These are phyloP conservation scores for Fusarium duplospermum DNA, from an alignment of 2,329 filamentous ascomycete genomes.

Conservation along the genomic window DNA sequence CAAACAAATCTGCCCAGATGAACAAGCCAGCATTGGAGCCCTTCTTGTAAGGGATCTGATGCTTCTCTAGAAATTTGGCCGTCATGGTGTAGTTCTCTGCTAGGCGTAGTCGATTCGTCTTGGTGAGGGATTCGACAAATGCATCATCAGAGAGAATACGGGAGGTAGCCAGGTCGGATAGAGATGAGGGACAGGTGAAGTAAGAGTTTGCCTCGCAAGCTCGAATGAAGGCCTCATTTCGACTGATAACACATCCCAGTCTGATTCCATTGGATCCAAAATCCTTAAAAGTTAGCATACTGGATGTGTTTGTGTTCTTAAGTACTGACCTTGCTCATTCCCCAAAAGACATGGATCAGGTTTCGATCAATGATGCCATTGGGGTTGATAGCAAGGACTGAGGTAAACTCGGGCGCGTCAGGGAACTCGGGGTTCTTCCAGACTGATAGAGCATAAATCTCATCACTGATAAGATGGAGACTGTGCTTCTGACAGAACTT, in stretches of 20 bases:
- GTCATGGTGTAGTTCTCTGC: not conserved
- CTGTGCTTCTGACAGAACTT: not conserved
- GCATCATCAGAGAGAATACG: not conserved
- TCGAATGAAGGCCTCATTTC: not conserved
- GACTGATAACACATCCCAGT: not conserved
- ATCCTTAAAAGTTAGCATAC: not conserved
- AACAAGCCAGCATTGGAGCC: not conserved
- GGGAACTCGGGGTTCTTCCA: not conserved
- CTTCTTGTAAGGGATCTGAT: not conserved
- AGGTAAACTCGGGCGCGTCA: not conserved
- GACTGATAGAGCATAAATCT: not conserved
- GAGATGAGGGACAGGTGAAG: not conserved
- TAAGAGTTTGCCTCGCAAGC: not conserved
- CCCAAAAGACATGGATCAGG: not conserved
- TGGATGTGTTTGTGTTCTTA: not conserved
- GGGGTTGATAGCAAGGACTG: not conserved
- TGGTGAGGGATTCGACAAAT: not conserved
- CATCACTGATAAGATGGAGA: not conserved
- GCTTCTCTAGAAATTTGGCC: not conserved
- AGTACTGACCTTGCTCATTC: not conserved
- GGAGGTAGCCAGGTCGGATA: not conserved
- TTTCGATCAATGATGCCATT: not conserved
- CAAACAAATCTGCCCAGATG: not conserved
- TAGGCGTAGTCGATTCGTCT: not conserved
- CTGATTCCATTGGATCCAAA: not conserved